Base-by-base conservation (phyloP, 2,329 filamentous ascomycete genomes). In the Cercospora berteroae region DNA sequence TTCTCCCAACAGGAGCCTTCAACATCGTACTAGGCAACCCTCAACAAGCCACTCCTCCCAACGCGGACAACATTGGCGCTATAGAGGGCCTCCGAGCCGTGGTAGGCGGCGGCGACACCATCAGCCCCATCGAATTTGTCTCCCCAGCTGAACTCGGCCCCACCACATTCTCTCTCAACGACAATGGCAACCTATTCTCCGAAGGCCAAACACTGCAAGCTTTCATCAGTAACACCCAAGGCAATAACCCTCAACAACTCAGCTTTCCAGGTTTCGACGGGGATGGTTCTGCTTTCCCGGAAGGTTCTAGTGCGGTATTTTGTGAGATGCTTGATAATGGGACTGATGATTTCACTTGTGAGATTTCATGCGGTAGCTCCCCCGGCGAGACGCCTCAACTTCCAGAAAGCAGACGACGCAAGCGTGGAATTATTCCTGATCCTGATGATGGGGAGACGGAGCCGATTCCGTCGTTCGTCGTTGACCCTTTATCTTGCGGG, bases 1-100 rank as follows among this genome's bases (percentile, higher is more conserved):
- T 27, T 7, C 18, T 48, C 16, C 59, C 59, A 33, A 61, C 59
- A 25, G 59, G 33, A 13, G 59, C 36, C 5, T 61, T 61, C 59
- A 61, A 61, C 59, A 61, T 61, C n/a, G 59, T 61, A 20, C 16
- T 61, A 1, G 39, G 33, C 33, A 36, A 33, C 27, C 55, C 55
- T n/a, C 16, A 7, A n/a, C 55, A 16, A 31, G 55, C 27, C 2
- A 58, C 16, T 18, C 55, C 55, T 7, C 55, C 48, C 13, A 55
- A 9, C 3, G 5, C 20, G 3, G 48, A 55, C 13, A 55, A 27
- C 2, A 36, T 58, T 10, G 55, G 27, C n/a, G 59, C 59, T 18
- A 6, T 61, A 20, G 13, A 61, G 8, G 59, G 59, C 8, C 59
- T 61, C 23, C 59, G 42, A 12, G 59, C 36, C 20, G 13, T 29